Evolutionary conservation across 371 early-diverging fungal genomes (phyloP), one percentile per base, ranked within the genome.

Genomic region (Mortierella sp.): DNA sequence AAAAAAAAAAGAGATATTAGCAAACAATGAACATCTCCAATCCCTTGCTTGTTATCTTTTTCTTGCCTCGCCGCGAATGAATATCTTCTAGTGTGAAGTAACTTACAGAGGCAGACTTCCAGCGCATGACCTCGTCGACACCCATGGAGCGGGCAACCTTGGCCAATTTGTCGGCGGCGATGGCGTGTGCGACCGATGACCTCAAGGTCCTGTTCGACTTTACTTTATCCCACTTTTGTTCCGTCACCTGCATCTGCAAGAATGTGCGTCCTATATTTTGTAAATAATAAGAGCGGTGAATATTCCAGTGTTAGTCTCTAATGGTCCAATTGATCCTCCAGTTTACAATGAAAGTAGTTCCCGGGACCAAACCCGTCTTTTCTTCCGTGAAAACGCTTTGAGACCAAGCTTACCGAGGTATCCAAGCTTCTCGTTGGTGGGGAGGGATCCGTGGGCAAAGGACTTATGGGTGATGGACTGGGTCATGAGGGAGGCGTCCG

Each of bases 391-490:
- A 40, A 40, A 40, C 6, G 43, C 43, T 6, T 6, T 40, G 0
- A 14, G 19, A 5, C 2, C 51, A 51, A 16, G 5, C 72, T 83
- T 88, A 81, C 94, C 95, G 14, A 94, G 74, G 80, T 87, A 89
- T 61, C 90, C 87, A 69, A 96, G 89, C 74, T 92, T 91, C 82
- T 94, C 95, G 82, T 95, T 95, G 70, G 91, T 89, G 71, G 91
- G 91, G 4, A 89, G 86, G 55, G 76, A 89, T 37, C 91, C 93
- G 59, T 94, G 92, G 74, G 90, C 88, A 76, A 84, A 93, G 13
- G 95, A 95, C 86, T 91, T 92, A 83, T 96, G 95, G 31, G 96
- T 96, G 74, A 95, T 82, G 21, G 94, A 93, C 72, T 91, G 94
- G 74, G 88, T 83, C 81, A 94, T 89, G 54, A 91, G 84, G 14